These are phyloP conservation scores for Arabis alpina DNA, from an alignment of 345 rosid genomes.

Conservation along the genomic window DNA sequence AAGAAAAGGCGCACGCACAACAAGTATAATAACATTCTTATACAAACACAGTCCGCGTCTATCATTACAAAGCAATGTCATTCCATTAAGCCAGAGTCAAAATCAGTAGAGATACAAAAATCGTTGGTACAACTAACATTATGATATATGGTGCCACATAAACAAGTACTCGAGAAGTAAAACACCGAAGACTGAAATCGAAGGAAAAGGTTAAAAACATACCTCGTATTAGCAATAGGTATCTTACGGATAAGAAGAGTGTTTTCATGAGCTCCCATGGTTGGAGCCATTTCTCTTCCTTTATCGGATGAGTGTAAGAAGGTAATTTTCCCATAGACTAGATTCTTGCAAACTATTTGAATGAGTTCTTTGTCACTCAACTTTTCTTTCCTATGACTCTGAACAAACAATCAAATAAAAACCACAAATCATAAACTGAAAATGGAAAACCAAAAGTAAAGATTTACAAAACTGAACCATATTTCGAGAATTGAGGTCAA, in stretches of 20 bases:
- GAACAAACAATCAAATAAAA: constrained; percentile 21
- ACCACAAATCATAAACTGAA: constrained; percentile 10
- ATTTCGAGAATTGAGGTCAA: neutral
- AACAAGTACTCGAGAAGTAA: too few relatives aligned
- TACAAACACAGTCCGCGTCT: neutral
- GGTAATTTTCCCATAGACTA: constrained; percentile 78
- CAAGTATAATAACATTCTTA: too few relatives aligned
- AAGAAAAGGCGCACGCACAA: neutral
- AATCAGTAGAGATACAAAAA: too few relatives aligned
- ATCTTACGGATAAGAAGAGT: constrained; percentile 89
- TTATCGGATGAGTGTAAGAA: constrained; percentile 62
- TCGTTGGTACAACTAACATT: too few relatives aligned
- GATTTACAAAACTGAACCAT: neutral
- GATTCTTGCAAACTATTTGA: constrained; percentile 62
- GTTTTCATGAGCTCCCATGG: constrained; percentile 61
- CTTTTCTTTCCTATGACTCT: constrained; percentile 68
- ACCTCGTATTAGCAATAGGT: constrained; percentile 67
- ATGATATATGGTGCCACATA: too few relatives aligned
- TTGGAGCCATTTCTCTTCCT: constrained; percentile 74
- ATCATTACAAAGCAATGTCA: neutral
- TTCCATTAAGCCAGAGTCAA: too few relatives aligned
- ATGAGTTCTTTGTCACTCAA: constrained; percentile 55
- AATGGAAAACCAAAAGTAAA: neutral
- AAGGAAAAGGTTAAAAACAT: constrained; percentile 17
- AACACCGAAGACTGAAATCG: neutral